Evolutionary conservation across 108 stramenopile genomes (phyloP), one percentile per base, ranked within the genome.

Genomic region (Cyclotella sp.): DNA sequence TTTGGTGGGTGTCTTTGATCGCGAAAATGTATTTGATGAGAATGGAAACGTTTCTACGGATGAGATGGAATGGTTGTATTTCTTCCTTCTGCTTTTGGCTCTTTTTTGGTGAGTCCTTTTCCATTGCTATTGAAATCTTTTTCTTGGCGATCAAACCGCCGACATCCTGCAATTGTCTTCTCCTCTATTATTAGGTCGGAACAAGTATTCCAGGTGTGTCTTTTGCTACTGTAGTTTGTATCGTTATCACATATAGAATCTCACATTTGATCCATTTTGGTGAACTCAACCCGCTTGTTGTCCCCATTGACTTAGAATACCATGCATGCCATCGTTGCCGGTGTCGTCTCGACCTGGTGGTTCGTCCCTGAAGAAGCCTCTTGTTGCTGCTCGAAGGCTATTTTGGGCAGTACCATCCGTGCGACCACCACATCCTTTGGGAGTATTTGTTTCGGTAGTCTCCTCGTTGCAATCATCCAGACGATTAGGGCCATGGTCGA

Each of bases 341-440:
- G 95, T 13, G 88, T 90, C 13, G 83, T 97, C 30, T 91, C 86
- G 10, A 92, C 91, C 12, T 98, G 95, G 94, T 98, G 97, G 97
- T 93, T 93, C 76, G 82, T 81, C 42, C 90, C 93, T 39, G 79
- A 79, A 21, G 92, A 90, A 64, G 90, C 89, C 5, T 69, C 51
- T 4, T 73, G 75, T 24, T 92, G 78, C 80, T 93, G 90, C 73
- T 89, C 85, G 12, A 24, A 60, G 51, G 89, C 86, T 6, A 74
- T 92, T 52, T 68, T 43, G 40, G 87, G 86, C 55, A 77, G 73
- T 26, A 85, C 92, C 15, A 18, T 80, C 44, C 83, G 93, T 19
- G 87, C 93, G 22, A 89, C 85, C 43, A 95, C 95, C 28, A 67
- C 76, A 68, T 74, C 92, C 30, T 95, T 98, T 79, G 97, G 97